A percentile compares a stretch with the other conserved stretches of the same genome.
Evolutionary conservation across 2,329 filamentous ascomycete genomes (phyloP).

Genomic region (Fusarium sp.): DNA sequence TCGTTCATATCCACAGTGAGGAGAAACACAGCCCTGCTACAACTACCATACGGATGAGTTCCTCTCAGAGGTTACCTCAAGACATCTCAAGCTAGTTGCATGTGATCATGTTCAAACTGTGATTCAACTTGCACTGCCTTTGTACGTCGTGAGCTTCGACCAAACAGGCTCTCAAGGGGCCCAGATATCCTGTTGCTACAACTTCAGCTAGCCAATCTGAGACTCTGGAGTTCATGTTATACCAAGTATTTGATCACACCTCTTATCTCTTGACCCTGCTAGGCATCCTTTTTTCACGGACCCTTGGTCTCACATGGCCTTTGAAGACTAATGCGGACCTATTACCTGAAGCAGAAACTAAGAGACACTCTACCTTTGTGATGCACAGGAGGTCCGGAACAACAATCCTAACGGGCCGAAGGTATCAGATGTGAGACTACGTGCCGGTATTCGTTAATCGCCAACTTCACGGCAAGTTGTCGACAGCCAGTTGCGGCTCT

Average conservation of each 20-base stretch:
- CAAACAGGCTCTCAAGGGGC: conserved; percentile 8
- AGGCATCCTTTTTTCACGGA: conserved; percentile 14
- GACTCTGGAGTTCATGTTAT: conserved; percentile 1
- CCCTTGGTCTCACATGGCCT: conserved; percentile 13
- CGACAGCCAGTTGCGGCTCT: conserved; percentile 29
- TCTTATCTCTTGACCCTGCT: conserved; percentile 1
- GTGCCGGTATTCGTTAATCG: conserved; percentile 34
- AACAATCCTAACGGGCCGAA: conserved; percentile 11
- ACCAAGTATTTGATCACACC: neutral
- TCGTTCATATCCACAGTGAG: conserved; percentile 23
- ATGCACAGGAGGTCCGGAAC: conserved; percentile 4
- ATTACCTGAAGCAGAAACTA: conserved; percentile 24
- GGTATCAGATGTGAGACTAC: conserved; percentile 9
- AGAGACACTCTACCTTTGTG: conserved; percentile 22
- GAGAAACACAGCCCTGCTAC: conserved; percentile 17
- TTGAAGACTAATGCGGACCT: conserved; percentile 11
- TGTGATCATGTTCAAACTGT: conserved; percentile 8
- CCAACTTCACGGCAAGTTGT: conserved; percentile 32
- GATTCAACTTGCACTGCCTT: conserved; percentile 28
- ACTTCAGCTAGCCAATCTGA: conserved; percentile 5
- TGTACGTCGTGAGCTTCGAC: conserved; percentile 13
- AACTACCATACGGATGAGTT: conserved; percentile 12
- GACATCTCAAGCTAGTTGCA: conserved; percentile 1
- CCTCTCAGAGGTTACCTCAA: conserved; percentile 10
- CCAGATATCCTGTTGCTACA: conserved; percentile 6